Base-by-base conservation (phyloP, 2,329 filamentous ascomycete genomes). In the Pyrenophora graminea region DNA sequence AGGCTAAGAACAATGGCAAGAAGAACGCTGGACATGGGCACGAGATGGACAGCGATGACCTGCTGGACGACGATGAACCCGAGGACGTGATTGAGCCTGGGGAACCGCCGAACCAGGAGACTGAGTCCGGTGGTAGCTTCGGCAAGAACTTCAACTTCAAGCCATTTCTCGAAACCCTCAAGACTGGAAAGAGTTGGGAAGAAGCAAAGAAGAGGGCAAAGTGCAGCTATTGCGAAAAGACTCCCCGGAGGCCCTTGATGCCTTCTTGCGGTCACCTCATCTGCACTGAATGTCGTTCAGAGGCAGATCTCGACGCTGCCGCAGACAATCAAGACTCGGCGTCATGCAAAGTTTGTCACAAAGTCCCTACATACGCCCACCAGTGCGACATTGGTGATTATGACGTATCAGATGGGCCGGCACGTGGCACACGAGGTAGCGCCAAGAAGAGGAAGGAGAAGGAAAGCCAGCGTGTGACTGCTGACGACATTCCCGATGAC, bases 201-300 rank as follows among this genome's bases (percentile, higher is more conserved):
- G 72, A 76, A 23, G 62, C 76, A 4, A 49, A 68, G 61, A 13
- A 84, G 77, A 66, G 61, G 59, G 13, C 73, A 62, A 54, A 62
- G 2, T 85, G 83, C 61, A 57, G 63, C 2, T 54, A 61, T 1
- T 85, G 84, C 55, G 62, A 2, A 58, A 44, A 53, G 18, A 41
- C 65, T 0, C 79, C 80, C 0, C 57, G 66, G 0, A 56, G 75
- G 0, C 73, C 79, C 0, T 66, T 74, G 8, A 69, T 81, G 25
- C 82, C 81, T 0, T 68, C 74, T 4, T 87, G 84, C 61, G 70
- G 74, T 13, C 84, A 87, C 53, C 65, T 85, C 4, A 83, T 82
- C 56, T 87, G 84, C 65, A 12, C n/a, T 0, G 48, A 64, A 0
- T 86, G 84, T 56, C 68, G 82, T 6, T 45, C 62, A 2, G 57